A percentile compares a stretch with the other conserved stretches of the same genome.
Evolutionary conservation across 306 rosid species (phyloP).

Genomic region (Quercus alba): DNA sequence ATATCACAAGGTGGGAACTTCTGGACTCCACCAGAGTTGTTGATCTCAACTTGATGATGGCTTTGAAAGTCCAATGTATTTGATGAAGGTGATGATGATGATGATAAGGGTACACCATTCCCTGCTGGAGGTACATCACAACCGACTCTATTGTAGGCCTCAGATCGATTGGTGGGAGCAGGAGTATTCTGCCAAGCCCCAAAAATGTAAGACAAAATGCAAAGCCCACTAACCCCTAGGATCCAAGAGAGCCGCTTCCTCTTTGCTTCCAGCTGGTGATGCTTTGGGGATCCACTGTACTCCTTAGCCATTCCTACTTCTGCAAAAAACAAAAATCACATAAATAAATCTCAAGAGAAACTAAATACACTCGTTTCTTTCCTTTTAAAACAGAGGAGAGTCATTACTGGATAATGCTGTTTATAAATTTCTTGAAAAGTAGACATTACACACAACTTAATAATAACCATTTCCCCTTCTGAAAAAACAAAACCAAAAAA

Average conservation of each 20-base stretch:
- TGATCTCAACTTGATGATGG: conserved; percentile 66
- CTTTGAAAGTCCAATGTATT: conserved; percentile 53
- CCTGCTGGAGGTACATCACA: conserved; percentile 35
- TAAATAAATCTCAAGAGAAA: neutral
- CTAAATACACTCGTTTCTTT: neutral
- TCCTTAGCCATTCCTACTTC: conserved; percentile 67
- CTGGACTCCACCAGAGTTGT: conserved; percentile 29
- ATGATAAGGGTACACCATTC: neutral
- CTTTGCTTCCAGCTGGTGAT: conserved; percentile 60
- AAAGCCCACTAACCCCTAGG: conserved; percentile 71
- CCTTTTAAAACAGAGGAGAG: neutral
- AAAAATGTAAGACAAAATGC: conserved; percentile 63
- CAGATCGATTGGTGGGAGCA: conserved; percentile 45
- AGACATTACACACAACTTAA: neutral
- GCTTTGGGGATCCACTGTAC: conserved; percentile 84
- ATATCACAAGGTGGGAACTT: conserved; percentile 62
- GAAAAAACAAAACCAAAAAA: neutral
- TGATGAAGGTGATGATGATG: conserved; percentile 18
- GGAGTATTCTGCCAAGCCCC: conserved; percentile 70
- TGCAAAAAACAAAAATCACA: neutral
- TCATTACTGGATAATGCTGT: neutral
- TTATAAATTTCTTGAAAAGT: neutral
- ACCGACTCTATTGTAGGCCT: conserved; percentile 37
- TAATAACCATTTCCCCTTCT: neutral
- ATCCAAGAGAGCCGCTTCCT: conserved; percentile 74